Percentiles rank a stretch among this genome's conserved stretches.
Conservation (phyloP, 2,329 filamentous ascomycete species). For the Botrytis galanthina region DNA sequence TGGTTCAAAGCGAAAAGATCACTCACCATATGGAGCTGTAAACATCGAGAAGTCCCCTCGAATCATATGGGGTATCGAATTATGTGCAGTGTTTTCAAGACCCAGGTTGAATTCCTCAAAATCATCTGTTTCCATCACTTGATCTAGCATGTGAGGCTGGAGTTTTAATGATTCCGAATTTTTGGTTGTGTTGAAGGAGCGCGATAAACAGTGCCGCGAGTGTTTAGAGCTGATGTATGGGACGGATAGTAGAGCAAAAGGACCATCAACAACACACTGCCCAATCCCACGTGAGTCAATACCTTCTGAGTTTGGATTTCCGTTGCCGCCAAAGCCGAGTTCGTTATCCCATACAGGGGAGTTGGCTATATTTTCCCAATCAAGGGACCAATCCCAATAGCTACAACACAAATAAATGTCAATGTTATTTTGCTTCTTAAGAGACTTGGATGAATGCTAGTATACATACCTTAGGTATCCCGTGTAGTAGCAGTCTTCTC, state of each 20-base stretch:
- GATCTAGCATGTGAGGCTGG: not conserved
- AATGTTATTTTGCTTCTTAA: no score
- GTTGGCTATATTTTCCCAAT: no score
- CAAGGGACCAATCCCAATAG: no score
- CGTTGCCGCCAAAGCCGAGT: not conserved
- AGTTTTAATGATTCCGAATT: not conserved
- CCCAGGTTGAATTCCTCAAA: not conserved
- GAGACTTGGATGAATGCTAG: no score
- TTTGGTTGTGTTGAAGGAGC: not conserved
- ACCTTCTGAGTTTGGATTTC: not conserved
- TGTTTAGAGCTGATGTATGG: not conserved
- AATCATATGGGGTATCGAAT: not conserved
- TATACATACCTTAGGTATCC: not conserved
- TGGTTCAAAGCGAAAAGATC: not conserved
- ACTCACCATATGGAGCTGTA: not conserved
- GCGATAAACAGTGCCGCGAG: not conserved
- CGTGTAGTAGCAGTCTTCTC: not conserved
- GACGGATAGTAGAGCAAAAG: not conserved
- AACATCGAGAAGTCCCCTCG: not conserved
- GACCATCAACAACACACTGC: not conserved
- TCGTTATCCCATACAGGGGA: no score
- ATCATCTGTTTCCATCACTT: not conserved
- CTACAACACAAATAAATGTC: no score
- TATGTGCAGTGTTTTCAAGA: not conserved
- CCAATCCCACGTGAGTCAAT: not conserved